Percentiles rank a stretch among this genome's conserved stretches.
Conservation (phyloP, 805 yeast genomes). For the Barnettozyma salicaria region DNA sequence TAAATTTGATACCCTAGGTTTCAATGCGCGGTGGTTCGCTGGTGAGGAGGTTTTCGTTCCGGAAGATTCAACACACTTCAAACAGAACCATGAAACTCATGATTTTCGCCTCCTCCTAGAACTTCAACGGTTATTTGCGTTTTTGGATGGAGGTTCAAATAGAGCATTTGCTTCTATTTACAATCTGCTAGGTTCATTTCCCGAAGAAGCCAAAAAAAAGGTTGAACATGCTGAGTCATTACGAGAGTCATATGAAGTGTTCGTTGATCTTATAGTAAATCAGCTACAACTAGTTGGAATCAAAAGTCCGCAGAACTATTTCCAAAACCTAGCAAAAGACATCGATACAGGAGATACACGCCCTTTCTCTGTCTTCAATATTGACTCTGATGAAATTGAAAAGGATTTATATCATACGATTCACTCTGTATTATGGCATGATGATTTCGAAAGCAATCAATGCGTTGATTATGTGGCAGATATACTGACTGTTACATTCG, state of each 20-base stretch:
- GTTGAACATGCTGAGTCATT: slow-evolving; percentile 15
- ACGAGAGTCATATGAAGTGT: slow-evolving; percentile 19
- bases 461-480: slow-evolving; percentile 28
- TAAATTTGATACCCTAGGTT: slow-evolving; percentile 32
- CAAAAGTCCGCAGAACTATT: slow-evolving; percentile 1
- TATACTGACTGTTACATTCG: slow-evolving; percentile 30
- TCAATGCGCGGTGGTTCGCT: slow-evolving; percentile 36
- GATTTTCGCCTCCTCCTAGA: slow-evolving; percentile 31
- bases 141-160: slow-evolving; percentile 30
- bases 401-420: slow-evolving; percentile 30
- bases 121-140: slow-evolving; percentile 34
- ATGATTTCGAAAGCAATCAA: slow-evolving; percentile 22
- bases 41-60: slow-evolving; percentile 18
- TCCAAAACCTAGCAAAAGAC: slow-evolving; percentile 10
- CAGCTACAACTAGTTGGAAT: slow-evolving; percentile 11
- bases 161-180: slow-evolving; percentile 36
- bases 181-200: slow-evolving; percentile 28
- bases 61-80: slow-evolving; percentile 3
- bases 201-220: slow-evolving; percentile 16
- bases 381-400: slow-evolving; percentile 29
- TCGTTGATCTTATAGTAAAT: slow-evolving; percentile 10
- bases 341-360: slow-evolving; percentile 4
- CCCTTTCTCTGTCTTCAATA: slow-evolving; percentile 27
- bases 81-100: slow-evolving; percentile 22
- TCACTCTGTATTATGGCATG: slow-evolving; percentile 29